These are phyloP conservation scores for Oenanthe javanica DNA, from an alignment of 140 eudicot genomes.

Conservation along the genomic window DNA sequence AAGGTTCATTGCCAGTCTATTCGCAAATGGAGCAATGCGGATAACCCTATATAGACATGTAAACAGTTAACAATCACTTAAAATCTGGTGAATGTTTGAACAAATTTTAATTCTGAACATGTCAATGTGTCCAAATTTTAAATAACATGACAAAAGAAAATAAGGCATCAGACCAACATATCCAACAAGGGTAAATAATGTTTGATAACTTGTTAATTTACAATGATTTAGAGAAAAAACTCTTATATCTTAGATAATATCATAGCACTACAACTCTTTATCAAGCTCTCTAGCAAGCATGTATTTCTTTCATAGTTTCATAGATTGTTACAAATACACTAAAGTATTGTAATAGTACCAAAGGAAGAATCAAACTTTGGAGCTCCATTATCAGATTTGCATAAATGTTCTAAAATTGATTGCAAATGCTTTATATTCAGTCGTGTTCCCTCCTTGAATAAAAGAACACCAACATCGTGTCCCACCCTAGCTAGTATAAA, in stretches of 20 bases:
- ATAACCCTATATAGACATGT: conserved; percentile 51
- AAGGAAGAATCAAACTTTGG: not conserved
- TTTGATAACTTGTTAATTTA: not conserved
- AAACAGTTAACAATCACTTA: no score
- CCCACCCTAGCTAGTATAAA: not conserved
- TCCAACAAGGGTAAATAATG: not conserved
- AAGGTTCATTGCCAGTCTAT: conserved; percentile 56
- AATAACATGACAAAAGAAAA: not conserved
- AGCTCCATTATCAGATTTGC: not conserved
- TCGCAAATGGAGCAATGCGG: conserved; percentile 87
- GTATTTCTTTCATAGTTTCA: not conserved
- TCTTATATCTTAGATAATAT: not conserved
- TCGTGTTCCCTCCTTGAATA: not conserved
- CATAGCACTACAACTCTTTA: not conserved
- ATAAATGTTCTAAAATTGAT: not conserved
- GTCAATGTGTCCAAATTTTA: not conserved
- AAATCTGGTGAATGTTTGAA: not conserved
- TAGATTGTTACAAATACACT: not conserved
- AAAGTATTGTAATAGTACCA: not conserved
- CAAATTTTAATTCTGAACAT: not conserved
- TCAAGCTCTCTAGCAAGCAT: not conserved
- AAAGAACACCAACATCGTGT: not conserved
- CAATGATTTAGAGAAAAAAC: not conserved
- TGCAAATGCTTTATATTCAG: not conserved
- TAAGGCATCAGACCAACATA: not conserved